Base-by-base conservation (phyloP, 129 eudicot genomes). In the Chrysanthemum seticuspe region DNA sequence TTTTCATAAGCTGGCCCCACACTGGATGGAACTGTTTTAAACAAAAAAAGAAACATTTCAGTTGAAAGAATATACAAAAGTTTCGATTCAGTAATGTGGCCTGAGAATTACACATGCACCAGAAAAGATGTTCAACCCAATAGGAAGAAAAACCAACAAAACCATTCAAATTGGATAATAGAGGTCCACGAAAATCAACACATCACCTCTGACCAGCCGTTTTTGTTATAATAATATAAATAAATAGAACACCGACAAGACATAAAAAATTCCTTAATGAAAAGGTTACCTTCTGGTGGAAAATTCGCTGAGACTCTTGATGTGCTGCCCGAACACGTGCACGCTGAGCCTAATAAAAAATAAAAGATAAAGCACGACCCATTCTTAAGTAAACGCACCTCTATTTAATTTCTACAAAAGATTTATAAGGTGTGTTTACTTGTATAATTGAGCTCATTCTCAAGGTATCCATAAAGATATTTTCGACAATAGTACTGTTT, bases 1-100 rank as follows among this genome's bases (percentile, higher is more conserved):
- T 90, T 83, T 90, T 93, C 98, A 93, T 89, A n/a, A 93, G 88
- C 76, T 87, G 98, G 25, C 98, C 98, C 98, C 98, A 93, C 15
- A 93, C 92, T 59, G 87, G 83, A 78, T 93, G 98, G 76, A 90
- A 93, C 98, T 93, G 56, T 69, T 62, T 45, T 13, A 16, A 51
- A 51, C 29, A 29, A 40, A 69, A 31, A 34, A 25, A 18, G 47
- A 60, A 65, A 62, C 31, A 63, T 23, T 2, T 19, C 47, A 47
- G 47, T 40, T 40, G 47, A 15, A 40, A 62, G 1, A 16, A 14
- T 48, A 19, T 31, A 47, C 21, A 67, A 45, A 5, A 19, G 70
- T 59, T 34, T 21, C 13, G 71, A 67, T 67, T 44, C 57, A 67
- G 21, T 67, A 31, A 67, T 13, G 45, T 47, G 47, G 47, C 10